Percentiles rank a stretch among this genome's conserved stretches.
Conservation (phyloP, 768 basidiomycete species). For the Cantharellus cinnabarinus region DNA sequence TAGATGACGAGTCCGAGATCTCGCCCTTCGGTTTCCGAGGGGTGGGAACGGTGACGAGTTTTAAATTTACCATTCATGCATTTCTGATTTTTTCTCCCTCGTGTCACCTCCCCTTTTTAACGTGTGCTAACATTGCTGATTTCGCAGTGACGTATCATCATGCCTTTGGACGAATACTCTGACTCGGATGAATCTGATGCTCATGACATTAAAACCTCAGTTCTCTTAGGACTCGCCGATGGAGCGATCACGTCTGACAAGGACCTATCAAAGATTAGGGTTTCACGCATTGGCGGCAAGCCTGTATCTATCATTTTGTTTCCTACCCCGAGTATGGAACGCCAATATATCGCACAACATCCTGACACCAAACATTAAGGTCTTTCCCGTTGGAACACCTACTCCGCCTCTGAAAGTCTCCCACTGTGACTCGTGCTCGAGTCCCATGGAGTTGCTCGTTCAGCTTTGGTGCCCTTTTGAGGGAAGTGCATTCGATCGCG, state of each 20-base stretch:
- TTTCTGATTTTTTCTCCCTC: constrained; percentile 36
- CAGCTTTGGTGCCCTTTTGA: constrained; percentile 87
- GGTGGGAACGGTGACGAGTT: constrained; percentile 35
- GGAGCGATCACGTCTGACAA: constrained; percentile 35
- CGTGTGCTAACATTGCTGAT: constrained; percentile 1
- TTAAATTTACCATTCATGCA: constrained; percentile 80
- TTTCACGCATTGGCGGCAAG: constrained; percentile 76
- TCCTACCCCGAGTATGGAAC: constrained; percentile 16
- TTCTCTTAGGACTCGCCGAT: constrained; percentile 65
- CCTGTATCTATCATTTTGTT: constrained; percentile 49
- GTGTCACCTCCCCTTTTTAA: neutral
- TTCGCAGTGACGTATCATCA: neutral
- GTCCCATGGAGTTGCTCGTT: constrained; percentile 60
- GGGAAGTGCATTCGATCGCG: constrained; percentile 65
- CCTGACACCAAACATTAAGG: constrained; percentile 27
- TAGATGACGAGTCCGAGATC: constrained; percentile 64
- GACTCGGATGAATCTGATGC: constrained; percentile 45
- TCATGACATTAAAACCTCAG: constrained; percentile 36
- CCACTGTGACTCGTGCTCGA: constrained; percentile 47
- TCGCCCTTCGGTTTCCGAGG: neutral
- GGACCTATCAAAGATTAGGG: constrained; percentile 55
- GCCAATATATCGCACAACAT: constrained; percentile 25
- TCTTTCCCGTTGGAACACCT: constrained; percentile 37
- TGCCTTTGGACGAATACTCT: constrained; percentile 45
- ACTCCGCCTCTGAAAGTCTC: constrained; percentile 44